A percentile compares a stretch with the other conserved stretches of the same genome.
Conservation (phyloP, 345 rosid species). For the Hypericum androsaemum region DNA sequence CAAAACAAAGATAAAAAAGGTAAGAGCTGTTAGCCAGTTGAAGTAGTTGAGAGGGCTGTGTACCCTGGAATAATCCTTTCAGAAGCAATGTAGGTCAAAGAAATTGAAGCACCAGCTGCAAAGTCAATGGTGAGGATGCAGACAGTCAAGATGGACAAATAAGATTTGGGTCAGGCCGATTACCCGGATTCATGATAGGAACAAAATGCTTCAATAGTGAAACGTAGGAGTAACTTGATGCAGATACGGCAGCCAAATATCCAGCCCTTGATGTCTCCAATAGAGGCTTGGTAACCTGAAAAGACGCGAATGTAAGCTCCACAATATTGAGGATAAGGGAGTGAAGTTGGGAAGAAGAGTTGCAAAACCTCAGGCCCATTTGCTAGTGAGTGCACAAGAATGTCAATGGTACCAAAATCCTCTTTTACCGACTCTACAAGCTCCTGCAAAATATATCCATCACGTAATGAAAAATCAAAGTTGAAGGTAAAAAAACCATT, state of each 20-base stretch:
- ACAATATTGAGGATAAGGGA: background rate
- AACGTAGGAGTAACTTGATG: slow-evolving; percentile 87
- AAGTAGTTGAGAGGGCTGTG: background rate
- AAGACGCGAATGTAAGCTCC: background rate
- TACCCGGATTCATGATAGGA: slow-evolving; percentile 91
- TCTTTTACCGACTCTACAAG: slow-evolving; percentile 5
- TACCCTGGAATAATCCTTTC: slow-evolving; percentile 61
- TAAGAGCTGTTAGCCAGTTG: background rate
- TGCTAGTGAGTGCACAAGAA: slow-evolving; percentile 10
- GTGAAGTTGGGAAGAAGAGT: background rate
- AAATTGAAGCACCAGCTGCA: slow-evolving; percentile 4
- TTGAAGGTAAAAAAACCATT: no score
- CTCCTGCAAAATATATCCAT: slow-evolving; percentile 4
- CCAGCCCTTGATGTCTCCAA: slow-evolving; percentile 92
- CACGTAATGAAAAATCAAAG: no score
- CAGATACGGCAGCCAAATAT: slow-evolving; percentile 86
- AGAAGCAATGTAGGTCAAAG: slow-evolving; percentile 9
- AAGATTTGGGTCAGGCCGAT: background rate
- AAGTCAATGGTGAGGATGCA: background rate
- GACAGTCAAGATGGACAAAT: background rate
- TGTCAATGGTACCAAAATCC: slow-evolving; percentile 9
- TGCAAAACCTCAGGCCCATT: slow-evolving; percentile 6
- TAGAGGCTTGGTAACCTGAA: slow-evolving; percentile 79
- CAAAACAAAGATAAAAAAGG: background rate
- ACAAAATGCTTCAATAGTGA: slow-evolving; percentile 78